These are phyloP conservation scores for Lactifluus subvellereus DNA, from an alignment of 768 basidiomycete species.

Conservation along the genomic window DNA sequence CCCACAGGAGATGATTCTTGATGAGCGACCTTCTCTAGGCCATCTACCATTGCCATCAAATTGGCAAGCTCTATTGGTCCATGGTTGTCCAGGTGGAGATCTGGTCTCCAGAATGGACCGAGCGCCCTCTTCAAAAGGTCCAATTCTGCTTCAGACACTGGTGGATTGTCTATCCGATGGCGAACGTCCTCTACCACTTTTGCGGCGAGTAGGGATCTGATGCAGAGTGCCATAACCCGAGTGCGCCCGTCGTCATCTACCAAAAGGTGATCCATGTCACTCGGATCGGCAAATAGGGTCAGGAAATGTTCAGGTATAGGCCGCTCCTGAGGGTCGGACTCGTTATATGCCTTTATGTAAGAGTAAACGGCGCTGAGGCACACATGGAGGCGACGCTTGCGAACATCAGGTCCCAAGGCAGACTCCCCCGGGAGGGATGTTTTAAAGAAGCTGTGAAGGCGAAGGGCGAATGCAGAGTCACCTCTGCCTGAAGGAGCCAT, in stretches of 20 bases:
- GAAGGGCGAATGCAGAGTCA: not conserved
- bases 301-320: conserved; percentile 1
- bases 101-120: not conserved
- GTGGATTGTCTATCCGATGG: not conserved
- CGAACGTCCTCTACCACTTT: not conserved
- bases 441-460: not conserved
- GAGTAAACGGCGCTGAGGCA: conserved; percentile 5
- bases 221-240: not conserved
- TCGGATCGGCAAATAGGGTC: not conserved
- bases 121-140: not conserved
- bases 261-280: conserved; percentile 1
- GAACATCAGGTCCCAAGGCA: not conserved
- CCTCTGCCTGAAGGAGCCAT: not conserved
- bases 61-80: not conserved
- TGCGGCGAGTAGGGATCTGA: not conserved
- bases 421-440: conserved; percentile 1
- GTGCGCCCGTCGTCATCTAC: not conserved
- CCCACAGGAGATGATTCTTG: not conserved
- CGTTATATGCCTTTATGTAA: not conserved
- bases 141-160: not conserved
- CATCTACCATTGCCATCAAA: not conserved
- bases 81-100: not conserved
- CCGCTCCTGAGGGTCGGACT: not conserved
- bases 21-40: not conserved
- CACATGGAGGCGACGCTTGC: not conserved